Percentiles rank a stretch among this genome's conserved stretches.
These are phyloP conservation scores for Plasmodium billcollinsi DNA, from an alignment of 169 alveolate species.

Conservation along the genomic window DNA sequence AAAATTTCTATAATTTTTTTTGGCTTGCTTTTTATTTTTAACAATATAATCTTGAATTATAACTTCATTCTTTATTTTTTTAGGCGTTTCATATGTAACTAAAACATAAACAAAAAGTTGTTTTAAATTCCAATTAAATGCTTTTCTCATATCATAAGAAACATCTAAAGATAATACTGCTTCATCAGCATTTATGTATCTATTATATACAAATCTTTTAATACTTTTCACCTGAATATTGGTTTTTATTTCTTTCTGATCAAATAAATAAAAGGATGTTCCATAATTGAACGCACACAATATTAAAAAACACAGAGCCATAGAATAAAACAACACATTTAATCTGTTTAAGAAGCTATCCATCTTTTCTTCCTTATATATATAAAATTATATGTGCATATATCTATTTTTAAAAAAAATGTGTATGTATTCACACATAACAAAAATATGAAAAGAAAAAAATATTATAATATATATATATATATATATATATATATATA, in stretches of 20 bases:
- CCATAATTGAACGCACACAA: slow-evolving; percentile 63
- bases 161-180: slow-evolving; percentile 59
- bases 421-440: too few relatives aligned
- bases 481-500: too few relatives aligned
- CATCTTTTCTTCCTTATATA: slow-evolving; percentile 8
- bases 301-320: slow-evolving; percentile 55
- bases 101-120: slow-evolving; percentile 67
- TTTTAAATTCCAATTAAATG: slow-evolving; percentile 73
- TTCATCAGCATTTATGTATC: slow-evolving; percentile 70
- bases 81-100: slow-evolving; percentile 72
- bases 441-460: too few relatives aligned
- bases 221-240: slow-evolving; percentile 48
- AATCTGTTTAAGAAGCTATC: slow-evolving; percentile 47
- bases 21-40: slow-evolving; percentile 24
- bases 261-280: slow-evolving; percentile 70
- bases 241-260: slow-evolving; percentile 45
- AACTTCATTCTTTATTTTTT: slow-evolving; percentile 48
- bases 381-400: too few relatives aligned
- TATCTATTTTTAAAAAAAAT: too few relatives aligned
- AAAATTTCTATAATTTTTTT: slow-evolving; percentile 28
- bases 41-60: slow-evolving; percentile 64
- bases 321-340: slow-evolving; percentile 62
- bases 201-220: slow-evolving; percentile 55
- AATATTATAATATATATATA: too few relatives aligned
- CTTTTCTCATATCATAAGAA: slow-evolving; percentile 75